phyloP scores from a whole-genome alignment of 1,139 yeast genomes.

The Hyphopichia khmerensis region DNA sequence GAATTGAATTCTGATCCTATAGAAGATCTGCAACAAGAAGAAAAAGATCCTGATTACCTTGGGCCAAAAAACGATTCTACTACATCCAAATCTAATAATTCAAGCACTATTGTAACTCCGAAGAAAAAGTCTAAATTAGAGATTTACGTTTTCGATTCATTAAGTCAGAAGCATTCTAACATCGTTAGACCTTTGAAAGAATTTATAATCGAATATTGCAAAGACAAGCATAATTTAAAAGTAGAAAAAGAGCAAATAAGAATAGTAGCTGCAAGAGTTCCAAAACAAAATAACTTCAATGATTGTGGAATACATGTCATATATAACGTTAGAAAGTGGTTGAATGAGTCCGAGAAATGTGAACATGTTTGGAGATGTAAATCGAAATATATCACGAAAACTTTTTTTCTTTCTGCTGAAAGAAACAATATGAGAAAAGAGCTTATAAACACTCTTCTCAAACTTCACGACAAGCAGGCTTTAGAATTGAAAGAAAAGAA shows the following conservation, averaged over 20 bases:
- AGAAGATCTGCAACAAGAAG: not conserved
- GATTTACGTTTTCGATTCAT: constrained; percentile 77
- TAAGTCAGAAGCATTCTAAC: constrained; percentile 56
- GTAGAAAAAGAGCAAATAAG: constrained; percentile 45
- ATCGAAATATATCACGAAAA: constrained; percentile 15
- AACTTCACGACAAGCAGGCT: constrained; percentile 21
- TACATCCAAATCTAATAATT: no score
- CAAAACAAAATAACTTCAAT: constrained; percentile 83
- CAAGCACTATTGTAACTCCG: not conserved
- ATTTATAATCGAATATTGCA: constrained; percentile 70
- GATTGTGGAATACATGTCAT: constrained; percentile 96
- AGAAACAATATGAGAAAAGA: constrained; percentile 31
- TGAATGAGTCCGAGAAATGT: constrained; percentile 50
- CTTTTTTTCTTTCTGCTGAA: constrained; percentile 31
- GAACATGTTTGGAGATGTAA: constrained; percentile 49
- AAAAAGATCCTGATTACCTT: not conserved
- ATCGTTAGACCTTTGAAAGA: constrained; percentile 56
- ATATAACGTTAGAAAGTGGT: constrained; percentile 68
- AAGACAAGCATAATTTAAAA: constrained; percentile 54
- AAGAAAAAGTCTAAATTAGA: constrained; percentile 15
- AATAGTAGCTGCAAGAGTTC: constrained; percentile 58
- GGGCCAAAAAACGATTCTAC: not conserved
- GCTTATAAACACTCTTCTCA: constrained; percentile 25
- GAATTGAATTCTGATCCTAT: not conserved
- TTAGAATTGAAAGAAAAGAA: not conserved